A percentile compares a stretch with the other conserved stretches of the same genome.
These are phyloP conservation scores for Aspergillus asperescens DNA, from an alignment of 495 filamentous ascomycete species.

Conservation along the genomic window DNA sequence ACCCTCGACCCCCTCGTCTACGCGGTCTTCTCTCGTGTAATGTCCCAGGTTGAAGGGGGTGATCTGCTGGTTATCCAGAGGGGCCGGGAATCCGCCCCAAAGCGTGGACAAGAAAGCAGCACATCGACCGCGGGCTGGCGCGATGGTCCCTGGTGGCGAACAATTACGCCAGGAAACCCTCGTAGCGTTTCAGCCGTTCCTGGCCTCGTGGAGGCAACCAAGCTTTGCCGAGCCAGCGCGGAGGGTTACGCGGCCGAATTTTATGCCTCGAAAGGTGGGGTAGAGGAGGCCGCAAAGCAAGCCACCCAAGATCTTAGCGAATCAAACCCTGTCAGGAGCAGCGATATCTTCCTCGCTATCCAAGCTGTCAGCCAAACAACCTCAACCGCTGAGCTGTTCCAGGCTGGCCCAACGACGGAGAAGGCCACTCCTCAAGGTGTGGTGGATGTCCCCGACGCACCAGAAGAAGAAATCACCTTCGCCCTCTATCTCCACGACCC, in stretches of 20 bases:
- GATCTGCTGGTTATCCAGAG: conserved; percentile 95
- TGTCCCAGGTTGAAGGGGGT: conserved; percentile 97
- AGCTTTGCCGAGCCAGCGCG: conserved; percentile 79
- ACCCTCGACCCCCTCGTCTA: conserved; percentile 92
- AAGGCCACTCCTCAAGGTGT: conserved; percentile 50
- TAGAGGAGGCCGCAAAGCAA: conserved; percentile 72
- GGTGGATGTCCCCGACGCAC: conserved; percentile 44
- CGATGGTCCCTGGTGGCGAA: conserved; percentile 95
- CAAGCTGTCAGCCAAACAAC: conserved; percentile 69
- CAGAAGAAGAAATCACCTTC: conserved; percentile 64
- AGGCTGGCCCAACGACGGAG: conserved; percentile 48
- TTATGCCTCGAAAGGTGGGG: conserved; percentile 66
- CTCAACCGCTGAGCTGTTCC: conserved; percentile 61
- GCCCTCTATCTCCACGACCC: conserved; percentile 92
- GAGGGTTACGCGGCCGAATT: conserved; percentile 84
- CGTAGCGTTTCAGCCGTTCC: conserved; percentile 75
- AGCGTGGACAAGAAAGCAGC: conserved; percentile 53
- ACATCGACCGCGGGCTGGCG: conserved; percentile 65
- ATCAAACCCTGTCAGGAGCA: conserved; percentile 82
- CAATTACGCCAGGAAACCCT: conserved; percentile 51
- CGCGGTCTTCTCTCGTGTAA: conserved; percentile 88
- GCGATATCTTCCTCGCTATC: conserved; percentile 90
- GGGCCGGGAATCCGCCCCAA: conserved; percentile 75
- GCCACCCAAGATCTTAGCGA: conserved; percentile 70
- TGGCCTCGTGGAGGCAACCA: conserved; percentile 80